Conservation (phyloP, 2,329 filamentous ascomycete genomes). For the Fusarium staphyleae region DNA sequence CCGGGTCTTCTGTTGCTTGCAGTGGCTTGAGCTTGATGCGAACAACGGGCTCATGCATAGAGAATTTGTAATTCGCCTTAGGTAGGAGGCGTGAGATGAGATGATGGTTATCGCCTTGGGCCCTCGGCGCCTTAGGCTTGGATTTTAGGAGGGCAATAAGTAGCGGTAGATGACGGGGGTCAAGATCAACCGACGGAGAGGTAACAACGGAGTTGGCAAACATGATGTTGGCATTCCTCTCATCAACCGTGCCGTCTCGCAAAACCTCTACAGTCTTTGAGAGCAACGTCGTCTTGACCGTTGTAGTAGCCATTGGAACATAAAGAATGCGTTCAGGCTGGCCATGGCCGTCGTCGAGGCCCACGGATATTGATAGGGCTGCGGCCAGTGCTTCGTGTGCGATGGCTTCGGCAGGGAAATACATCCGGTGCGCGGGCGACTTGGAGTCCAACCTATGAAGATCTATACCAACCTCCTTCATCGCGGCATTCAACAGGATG, state of each 20-base stretch:
- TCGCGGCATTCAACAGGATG: constrained; percentile 83
- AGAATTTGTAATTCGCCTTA: constrained; percentile 93
- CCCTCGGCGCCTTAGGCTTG: constrained; percentile 48
- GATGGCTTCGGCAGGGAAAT: constrained; percentile 90
- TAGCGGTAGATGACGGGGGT: constrained; percentile 89
- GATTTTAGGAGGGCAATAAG: constrained; percentile 77
- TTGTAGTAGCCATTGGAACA: constrained; percentile 96
- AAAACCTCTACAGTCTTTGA: constrained; percentile 90
- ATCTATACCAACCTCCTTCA: constrained; percentile 96
- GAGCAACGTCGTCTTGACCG: constrained; percentile 88
- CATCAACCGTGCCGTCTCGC: constrained; percentile 73
- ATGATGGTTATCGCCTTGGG: constrained; percentile 60
- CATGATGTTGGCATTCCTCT: constrained; percentile 93
- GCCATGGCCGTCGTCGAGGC: constrained; percentile 87
- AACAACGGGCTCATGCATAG: constrained; percentile 93
- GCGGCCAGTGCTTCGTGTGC: constrained; percentile 94
- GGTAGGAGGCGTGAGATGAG: constrained; percentile 90
- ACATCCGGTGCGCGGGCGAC: constrained; percentile 96
- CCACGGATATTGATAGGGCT: constrained; percentile 89
- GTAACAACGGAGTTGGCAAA: constrained; percentile 97
- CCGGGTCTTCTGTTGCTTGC: constrained; percentile 66
- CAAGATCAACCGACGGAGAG: constrained; percentile 91
- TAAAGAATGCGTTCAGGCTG: constrained; percentile 89
- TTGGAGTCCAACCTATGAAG: constrained; percentile 89
- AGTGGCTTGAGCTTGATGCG: constrained; percentile 87